Base-by-base conservation (phyloP, 176 grass and related monocot species). In the Saccharum officinarum region DNA sequence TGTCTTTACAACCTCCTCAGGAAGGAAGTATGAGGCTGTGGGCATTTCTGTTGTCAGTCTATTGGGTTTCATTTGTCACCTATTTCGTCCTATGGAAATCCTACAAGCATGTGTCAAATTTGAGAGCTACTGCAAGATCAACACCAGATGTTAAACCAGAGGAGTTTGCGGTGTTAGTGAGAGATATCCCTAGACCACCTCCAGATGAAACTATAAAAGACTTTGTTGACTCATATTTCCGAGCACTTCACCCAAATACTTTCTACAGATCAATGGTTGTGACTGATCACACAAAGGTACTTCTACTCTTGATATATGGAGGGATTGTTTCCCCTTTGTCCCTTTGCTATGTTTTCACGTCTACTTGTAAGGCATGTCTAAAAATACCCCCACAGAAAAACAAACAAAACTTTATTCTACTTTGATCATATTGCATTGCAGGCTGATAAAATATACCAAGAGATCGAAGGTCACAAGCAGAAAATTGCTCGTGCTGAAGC, bases 61-160 rank as follows among this genome's bases (percentile, higher is more conserved):
- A 98, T 37, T 98, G 91, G 91, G 89, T 98, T 72, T 95, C 96
- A 52, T 90, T 95, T 87, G 86, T 92, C 8, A 98, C 91, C 20
- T 95, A 94, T 78, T 95, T 92, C 9, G 8, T 98, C n/a, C 86
- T 98, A 10, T 98, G 96, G 93, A 95, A 69, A 83, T 83, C 93
- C 67, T 98, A 98, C 91, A 96, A 84, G 57, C 94, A 91, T 82
- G 97, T 99, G 23, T 92, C 90, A 0, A 71, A 96, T 82, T 62
- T 99, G 76, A 88, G 97, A 79, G 97, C 92, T 10, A 47, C 81
- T 39, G 90, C 94, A 76, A 94, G 89, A 82, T 89, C 92, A 42
- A 89, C 71, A 25, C 45, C 78, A 40, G 88, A 85, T 67, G 75
- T 92, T 79, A 98, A 87, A 86, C 91, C 91, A 33, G 93, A 98